These are phyloP conservation scores for Geranomyces michiganensis DNA, from an alignment of 192 early-diverging fungal genomes.

Conservation along the genomic window DNA sequence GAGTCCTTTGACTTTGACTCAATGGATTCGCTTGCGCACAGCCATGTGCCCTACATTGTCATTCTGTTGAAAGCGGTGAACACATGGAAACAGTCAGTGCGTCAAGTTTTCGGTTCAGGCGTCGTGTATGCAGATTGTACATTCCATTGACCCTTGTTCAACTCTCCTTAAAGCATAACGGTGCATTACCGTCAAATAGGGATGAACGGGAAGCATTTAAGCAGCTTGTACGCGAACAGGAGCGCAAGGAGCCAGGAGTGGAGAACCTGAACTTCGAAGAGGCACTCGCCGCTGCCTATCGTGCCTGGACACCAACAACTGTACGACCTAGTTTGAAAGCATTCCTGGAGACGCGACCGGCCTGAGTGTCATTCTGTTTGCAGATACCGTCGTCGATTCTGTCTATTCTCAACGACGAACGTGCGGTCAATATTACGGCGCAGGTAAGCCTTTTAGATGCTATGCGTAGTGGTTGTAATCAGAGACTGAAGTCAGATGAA, in stretches of 20 bases:
- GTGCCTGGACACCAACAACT: conserved; percentile 60
- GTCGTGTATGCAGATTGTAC: no score
- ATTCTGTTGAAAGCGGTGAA: conserved; percentile 79
- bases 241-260: conserved; percentile 46
- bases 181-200: conserved; percentile 60
- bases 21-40: conserved; percentile 69
- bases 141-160: neutral
- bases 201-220: conserved; percentile 71
- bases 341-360: no score
- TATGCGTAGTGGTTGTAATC: neutral
- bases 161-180: conserved; percentile 52
- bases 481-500: no score
- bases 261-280: conserved; percentile 87
- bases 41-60: conserved; percentile 84
- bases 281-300: conserved; percentile 68
- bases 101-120: conserved; percentile 12
- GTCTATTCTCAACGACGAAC: conserved; percentile 57
- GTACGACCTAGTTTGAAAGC: no score
- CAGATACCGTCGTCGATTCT: conserved; percentile 55
- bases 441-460: conserved; percentile 46
- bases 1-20: conserved; percentile 68
- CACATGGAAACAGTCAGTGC: conserved; percentile 70
- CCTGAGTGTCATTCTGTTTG: no score
- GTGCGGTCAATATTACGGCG: conserved; percentile 42
- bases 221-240: conserved; percentile 50